phyloP scores from a whole-genome alignment of 2,329 filamentous ascomycete species.

The Monilinia laxa region DNA sequence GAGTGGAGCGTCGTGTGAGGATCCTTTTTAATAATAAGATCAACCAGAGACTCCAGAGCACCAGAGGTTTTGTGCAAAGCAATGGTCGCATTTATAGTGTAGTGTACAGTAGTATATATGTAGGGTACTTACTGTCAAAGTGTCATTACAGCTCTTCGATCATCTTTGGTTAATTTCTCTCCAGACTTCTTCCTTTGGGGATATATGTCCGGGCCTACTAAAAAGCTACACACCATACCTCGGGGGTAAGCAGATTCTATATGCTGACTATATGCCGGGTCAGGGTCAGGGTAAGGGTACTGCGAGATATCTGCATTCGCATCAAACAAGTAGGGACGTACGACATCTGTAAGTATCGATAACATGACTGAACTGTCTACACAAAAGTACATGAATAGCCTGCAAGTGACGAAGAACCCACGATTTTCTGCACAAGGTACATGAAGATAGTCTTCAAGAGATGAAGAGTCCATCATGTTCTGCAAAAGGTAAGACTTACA shows the following conservation, averaged over 20 bases:
- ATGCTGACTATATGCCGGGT: neutral
- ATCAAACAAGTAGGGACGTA: constrained; percentile 5
- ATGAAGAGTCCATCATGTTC: no score
- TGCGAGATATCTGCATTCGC: neutral
- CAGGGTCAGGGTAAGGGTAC: neutral
- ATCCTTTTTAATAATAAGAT: neutral
- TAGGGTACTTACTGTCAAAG: neutral
- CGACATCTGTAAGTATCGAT: constrained; percentile 13
- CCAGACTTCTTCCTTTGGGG: neutral
- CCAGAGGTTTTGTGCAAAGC: neutral
- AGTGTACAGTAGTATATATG: neutral
- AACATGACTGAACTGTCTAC: constrained; percentile 8
- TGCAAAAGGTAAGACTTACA: no score
- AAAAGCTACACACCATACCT: neutral
- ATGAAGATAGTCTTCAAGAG: no score
- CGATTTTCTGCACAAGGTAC: no score
- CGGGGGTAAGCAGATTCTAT: neutral
- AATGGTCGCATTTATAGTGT: neutral
- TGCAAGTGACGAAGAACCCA: no score
- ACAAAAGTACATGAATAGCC: neutral
- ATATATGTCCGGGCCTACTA: constrained; percentile 9
- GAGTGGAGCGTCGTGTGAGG: neutral
- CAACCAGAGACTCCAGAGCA: neutral
- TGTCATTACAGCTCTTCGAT: no score
- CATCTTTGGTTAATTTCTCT: no score